These are phyloP conservation scores for Yamadazyma kanchanaburiensis DNA, from an alignment of 1,139 yeast genomes.

Conservation along the genomic window DNA sequence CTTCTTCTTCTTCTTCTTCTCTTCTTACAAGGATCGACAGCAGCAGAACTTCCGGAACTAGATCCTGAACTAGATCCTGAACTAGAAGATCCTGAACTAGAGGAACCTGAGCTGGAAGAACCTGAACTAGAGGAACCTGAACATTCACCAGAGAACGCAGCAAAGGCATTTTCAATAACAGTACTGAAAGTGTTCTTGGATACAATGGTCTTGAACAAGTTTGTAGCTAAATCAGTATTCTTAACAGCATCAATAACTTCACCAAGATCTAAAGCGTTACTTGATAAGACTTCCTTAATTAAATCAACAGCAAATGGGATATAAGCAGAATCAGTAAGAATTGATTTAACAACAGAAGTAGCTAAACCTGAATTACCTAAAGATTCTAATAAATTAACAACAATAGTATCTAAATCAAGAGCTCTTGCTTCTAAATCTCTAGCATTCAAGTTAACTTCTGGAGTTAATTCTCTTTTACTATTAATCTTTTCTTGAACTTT, in stretches of 20 bases:
- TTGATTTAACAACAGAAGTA: slow-evolving; percentile 36
- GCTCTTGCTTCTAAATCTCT: slow-evolving; percentile 16
- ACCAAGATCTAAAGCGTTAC: slow-evolving; percentile 27
- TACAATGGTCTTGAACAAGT: slow-evolving; percentile 34
- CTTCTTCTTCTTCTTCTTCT: slow-evolving; percentile 37
- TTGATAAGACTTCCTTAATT: slow-evolving; percentile 26
- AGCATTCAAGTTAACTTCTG: slow-evolving; percentile 8
- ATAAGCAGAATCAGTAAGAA: slow-evolving; percentile 37
- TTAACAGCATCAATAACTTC: slow-evolving; percentile 31
- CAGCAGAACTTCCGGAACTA: slow-evolving; percentile 6
- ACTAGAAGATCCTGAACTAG: slow-evolving; percentile 10
- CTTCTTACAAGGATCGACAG: slow-evolving; percentile 28
- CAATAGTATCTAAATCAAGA: slow-evolving; percentile 25
- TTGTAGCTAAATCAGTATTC: slow-evolving; percentile 34
- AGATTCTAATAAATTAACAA: slow-evolving; percentile 38
- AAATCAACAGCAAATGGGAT: slow-evolving; percentile 37
- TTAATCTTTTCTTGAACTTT: slow-evolving; percentile 22
- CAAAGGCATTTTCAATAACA: slow-evolving; percentile 39
- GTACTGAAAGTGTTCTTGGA: slow-evolving; percentile 32
- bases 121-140: slow-evolving; percentile 12
- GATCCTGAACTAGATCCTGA: slow-evolving; percentile 12
- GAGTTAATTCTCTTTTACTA: slow-evolving; percentile 13
- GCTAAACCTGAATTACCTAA: slow-evolving; percentile 43
- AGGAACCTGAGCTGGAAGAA: slow-evolving; percentile 8
- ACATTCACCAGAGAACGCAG: slow-evolving; percentile 43